Percentiles rank a stretch among this genome's conserved stretches.
Conservation (phyloP, 2,329 filamentous ascomycete genomes). For the Xylariales sp. region DNA sequence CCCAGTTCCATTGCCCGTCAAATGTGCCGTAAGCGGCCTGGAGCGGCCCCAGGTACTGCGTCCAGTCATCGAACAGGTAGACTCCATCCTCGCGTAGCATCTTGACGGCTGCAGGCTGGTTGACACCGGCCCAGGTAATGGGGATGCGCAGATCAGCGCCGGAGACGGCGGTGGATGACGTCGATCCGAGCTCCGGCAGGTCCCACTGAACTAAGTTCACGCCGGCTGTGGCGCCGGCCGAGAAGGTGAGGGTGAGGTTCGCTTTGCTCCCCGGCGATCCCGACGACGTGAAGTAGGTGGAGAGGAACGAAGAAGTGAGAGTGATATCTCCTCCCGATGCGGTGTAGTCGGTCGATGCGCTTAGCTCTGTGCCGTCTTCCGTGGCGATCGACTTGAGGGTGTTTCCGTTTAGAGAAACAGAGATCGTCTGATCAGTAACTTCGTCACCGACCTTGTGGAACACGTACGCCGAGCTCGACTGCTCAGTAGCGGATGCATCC, state of each 20-base stretch:
- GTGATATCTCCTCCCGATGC: slow-evolving; percentile 59
- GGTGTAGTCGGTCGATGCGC: slow-evolving; percentile 58
- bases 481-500: slow-evolving; percentile 57
- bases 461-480: slow-evolving; percentile 64
- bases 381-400: slow-evolving; percentile 56
- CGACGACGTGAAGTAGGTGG: slow-evolving; percentile 55
- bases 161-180: slow-evolving; percentile 41
- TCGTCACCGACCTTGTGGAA: slow-evolving; percentile 63
- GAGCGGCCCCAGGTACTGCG: slow-evolving; percentile 62
- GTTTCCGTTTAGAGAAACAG: slow-evolving; percentile 67
- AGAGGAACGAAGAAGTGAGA: slow-evolving; percentile 60
- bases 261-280: slow-evolving; percentile 59
- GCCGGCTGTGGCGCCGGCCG: slow-evolving; percentile 58
- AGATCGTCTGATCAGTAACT: slow-evolving; percentile 57
- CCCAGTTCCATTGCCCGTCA: slow-evolving; percentile 63
- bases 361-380: slow-evolving; percentile 51
- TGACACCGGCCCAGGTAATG: slow-evolving; percentile 62
- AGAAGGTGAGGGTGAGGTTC: slow-evolving; percentile 65
- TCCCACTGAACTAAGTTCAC: slow-evolving; percentile 66
- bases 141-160: slow-evolving; percentile 60
- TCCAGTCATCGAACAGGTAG: slow-evolving; percentile 68
- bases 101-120: slow-evolving; percentile 63
- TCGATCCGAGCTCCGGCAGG: slow-evolving; percentile 53
- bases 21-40: slow-evolving; percentile 64
- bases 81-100: slow-evolving; percentile 60